phyloP scores from a whole-genome alignment of 805 yeast genomes.

The Starmerella apis region DNA sequence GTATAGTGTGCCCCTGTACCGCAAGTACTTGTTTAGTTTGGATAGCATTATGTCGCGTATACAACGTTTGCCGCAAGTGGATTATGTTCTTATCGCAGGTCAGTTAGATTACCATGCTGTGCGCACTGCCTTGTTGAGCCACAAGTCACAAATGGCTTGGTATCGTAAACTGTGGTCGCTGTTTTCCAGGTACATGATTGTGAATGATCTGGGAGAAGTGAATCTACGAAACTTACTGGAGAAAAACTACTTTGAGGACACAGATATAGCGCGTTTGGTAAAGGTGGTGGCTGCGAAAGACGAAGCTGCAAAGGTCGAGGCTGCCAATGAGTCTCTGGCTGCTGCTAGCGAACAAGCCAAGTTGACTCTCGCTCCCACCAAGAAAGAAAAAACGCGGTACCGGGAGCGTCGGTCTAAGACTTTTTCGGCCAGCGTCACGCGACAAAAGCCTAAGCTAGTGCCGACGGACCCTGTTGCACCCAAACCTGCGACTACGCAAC shows the following conservation, averaged over 20 bases:
- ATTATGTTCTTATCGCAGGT: slow-evolving; percentile 19
- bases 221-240: slow-evolving; percentile 14
- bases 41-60: slow-evolving; percentile 29
- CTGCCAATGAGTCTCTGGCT: not conserved
- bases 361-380: not conserved
- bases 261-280: not conserved
- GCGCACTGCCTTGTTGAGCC: slow-evolving; percentile 64
- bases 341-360: not conserved
- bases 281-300: slow-evolving; percentile 3
- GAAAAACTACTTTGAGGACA: slow-evolving; percentile 4
- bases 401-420: slow-evolving; percentile 7
- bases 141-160: slow-evolving; percentile 89
- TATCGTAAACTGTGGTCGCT: slow-evolving; percentile 82
- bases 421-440: slow-evolving; percentile 10
- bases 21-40: slow-evolving; percentile 32
- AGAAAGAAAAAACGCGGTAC: slow-evolving; percentile 3
- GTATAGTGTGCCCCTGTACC: slow-evolving; percentile 30
- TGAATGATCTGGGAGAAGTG: slow-evolving; percentile 42
- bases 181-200: slow-evolving; percentile 63
- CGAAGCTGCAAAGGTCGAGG: not conserved
- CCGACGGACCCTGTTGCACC: not conserved
- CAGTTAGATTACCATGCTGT: slow-evolving; percentile 29
- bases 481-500: not conserved
- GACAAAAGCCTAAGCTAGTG: slow-evolving; percentile 11
- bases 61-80: slow-evolving; percentile 12